Evolutionary conservation across 257 asterid species (phyloP), one percentile per base, ranked within the genome.

Genomic region (Salvia splendens): DNA sequence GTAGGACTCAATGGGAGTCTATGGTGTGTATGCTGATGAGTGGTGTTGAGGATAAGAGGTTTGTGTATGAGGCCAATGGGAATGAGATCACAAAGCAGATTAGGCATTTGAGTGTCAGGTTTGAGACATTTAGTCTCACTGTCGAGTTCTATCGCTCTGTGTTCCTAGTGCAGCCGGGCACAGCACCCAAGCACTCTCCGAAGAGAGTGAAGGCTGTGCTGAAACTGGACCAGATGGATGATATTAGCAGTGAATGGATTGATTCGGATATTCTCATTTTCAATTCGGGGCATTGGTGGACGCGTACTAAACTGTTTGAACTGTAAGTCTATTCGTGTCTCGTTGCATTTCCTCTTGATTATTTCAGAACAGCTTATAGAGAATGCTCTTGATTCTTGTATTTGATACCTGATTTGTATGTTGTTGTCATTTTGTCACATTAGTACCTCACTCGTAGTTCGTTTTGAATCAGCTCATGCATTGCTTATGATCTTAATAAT

Each of bases 241-340:
- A 83, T 68, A 79, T 80, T 59, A 87, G 76, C 72, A 43, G 72
- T 15, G 96, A 92, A 65, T 92, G 97, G 98, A 64, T 85, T 67
- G 85, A 87, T 77, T 83, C 97, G 16, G 98, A 92, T 77, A 41
- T 92, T 75, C 87, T 89, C 51, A 56, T 92, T 70, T 92, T 92
- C 49, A 92, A 92, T 76, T 81, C 97, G 0, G 97, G 98, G 2
- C 98, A 92, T 64, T 92, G 97, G 98, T 92, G 98, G 98, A 89
- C 85, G 1, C 83, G 86, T 2, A 75, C 85, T 1, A 92, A 92
- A 68, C 96, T 92, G 56, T 92, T 82, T 70, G 86, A 92, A 58
- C 79, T 87, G 98, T 92, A 77, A 86, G 96, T 75, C 59, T 17
- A 4, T 69, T 71, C 32, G 60, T 57, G 15, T 54, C 52, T 6